A percentile compares a stretch with the other conserved stretches of the same genome.
phyloP scores from a whole-genome alignment of 2,329 filamentous ascomycete species.

The Fusarium sp. region DNA sequence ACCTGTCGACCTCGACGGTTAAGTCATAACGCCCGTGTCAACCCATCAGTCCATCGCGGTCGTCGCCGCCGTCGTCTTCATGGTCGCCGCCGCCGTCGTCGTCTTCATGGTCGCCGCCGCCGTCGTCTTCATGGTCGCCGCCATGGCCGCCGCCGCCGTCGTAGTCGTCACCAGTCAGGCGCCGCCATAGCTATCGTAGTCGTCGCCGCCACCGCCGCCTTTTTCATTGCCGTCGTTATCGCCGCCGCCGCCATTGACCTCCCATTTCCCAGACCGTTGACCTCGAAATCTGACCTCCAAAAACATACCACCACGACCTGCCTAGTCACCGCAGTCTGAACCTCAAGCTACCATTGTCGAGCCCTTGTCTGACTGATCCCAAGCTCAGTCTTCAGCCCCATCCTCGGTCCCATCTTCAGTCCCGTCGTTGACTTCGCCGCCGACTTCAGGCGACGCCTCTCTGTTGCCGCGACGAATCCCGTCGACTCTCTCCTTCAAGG shows the following conservation, averaged over 20 bases:
- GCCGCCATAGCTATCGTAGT: too few relatives aligned
- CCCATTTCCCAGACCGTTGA: background rate
- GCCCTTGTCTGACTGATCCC: accelerated
- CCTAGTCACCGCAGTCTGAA: background rate
- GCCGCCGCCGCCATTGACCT: too few relatives aligned
- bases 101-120: too few relatives aligned
- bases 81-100: too few relatives aligned
- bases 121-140: too few relatives aligned
- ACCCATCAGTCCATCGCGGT: background rate
- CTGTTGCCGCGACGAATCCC: background rate
- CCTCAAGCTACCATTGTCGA: accelerated
- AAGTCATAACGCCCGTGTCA: background rate
- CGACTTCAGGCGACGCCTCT: background rate
- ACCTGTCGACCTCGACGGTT: background rate
- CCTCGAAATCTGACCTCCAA: background rate
- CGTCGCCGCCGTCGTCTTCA: background rate
- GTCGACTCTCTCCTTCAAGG: background rate
- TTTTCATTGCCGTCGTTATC: too few relatives aligned
- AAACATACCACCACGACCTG: background rate
- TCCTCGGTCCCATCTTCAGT: background rate
- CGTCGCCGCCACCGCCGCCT: too few relatives aligned
- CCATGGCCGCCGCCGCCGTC: too few relatives aligned
- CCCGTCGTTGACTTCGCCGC: background rate
- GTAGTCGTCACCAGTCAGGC: too few relatives aligned
- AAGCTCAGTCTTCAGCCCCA: background rate